Conservation (phyloP, 257 asterid species). For the Gentiana macrophylla region DNA sequence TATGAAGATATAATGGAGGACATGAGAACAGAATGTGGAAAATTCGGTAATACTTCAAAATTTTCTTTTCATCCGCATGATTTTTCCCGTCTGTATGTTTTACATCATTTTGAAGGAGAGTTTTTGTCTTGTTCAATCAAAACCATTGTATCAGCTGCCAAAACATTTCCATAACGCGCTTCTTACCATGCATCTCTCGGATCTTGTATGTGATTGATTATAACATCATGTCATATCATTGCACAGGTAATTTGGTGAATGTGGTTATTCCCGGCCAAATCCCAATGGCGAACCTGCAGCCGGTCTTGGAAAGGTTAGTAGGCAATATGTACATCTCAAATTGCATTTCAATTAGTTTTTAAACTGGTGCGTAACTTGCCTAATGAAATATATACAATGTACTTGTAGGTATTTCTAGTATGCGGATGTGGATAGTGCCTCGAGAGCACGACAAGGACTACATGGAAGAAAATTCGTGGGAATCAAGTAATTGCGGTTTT, state of each 20-base stretch:
- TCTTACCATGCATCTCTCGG: not conserved
- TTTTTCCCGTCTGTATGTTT: slow-evolving; percentile 8
- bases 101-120: slow-evolving; percentile 18
- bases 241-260: slow-evolving; percentile 70
- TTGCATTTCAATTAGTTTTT: too few species aligned
- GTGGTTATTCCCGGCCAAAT: slow-evolving; percentile 78
- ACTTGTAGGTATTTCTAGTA: slow-evolving; percentile 47
- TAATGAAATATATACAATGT: too few species aligned
- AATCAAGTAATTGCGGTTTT: slow-evolving; percentile 70
- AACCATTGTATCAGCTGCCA: slow-evolving; percentile 11
- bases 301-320: slow-evolving; percentile 87
- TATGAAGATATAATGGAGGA: slow-evolving; percentile 81
- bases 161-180: slow-evolving; percentile 16
- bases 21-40: slow-evolving; percentile 50
- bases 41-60: slow-evolving; percentile 27
- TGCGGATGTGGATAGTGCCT: slow-evolving; percentile 56
- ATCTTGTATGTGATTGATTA: not conserved
- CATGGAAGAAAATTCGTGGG: slow-evolving; percentile 85
- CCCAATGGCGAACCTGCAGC: slow-evolving; percentile 61
- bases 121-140: slow-evolving; percentile 10
- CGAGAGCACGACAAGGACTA: slow-evolving; percentile 70
- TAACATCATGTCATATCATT: not conserved
- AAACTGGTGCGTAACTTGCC: too few species aligned
- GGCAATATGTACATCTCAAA: too few species aligned
- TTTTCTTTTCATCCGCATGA: too few species aligned